A percentile compares a stretch with the other conserved stretches of the same genome.
These are phyloP conservation scores for Penicillium pulvis DNA, from an alignment of 495 filamentous ascomycete species.

Conservation along the genomic window DNA sequence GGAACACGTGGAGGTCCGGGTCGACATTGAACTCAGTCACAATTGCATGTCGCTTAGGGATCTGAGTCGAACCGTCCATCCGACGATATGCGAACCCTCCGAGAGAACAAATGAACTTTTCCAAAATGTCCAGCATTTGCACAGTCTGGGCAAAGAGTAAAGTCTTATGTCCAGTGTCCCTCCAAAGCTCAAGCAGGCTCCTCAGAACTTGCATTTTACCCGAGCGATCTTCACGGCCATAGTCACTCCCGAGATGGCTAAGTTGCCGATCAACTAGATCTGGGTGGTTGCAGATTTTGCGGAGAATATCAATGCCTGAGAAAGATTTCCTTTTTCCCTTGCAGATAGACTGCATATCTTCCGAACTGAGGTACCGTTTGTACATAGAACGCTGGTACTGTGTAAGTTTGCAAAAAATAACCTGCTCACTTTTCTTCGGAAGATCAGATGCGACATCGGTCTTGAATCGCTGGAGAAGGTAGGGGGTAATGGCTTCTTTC, in stretches of 20 bases:
- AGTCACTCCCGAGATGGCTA: constrained; percentile 60
- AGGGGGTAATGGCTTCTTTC: constrained; percentile 88
- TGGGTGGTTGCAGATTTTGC: constrained; percentile 97
- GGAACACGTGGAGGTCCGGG: constrained; percentile 78
- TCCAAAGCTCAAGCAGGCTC: constrained; percentile 83
- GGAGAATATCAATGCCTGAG: constrained; percentile 85
- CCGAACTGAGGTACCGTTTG: constrained; percentile 74
- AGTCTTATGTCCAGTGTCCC: constrained; percentile 82
- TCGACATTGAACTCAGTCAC: constrained; percentile 91
- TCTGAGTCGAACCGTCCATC: constrained; percentile 90
- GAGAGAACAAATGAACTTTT: constrained; percentile 69
- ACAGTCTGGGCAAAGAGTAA: constrained; percentile 87
- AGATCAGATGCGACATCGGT: constrained; percentile 91
- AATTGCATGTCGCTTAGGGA: constrained; percentile 77
- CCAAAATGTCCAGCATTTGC: constrained; percentile 91
- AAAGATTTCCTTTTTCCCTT: constrained; percentile 74
- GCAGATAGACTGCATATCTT: constrained; percentile 78
- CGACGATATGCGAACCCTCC: constrained; percentile 75
- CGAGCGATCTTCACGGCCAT: constrained; percentile 72
- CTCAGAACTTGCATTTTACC: constrained; percentile 95
- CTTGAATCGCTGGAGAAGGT: constrained; percentile 91
- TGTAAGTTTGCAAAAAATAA: constrained; percentile 92
- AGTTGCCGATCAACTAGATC: constrained; percentile 73
- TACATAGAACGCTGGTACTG: constrained; percentile 75
- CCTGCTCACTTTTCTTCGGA: constrained; percentile 91